Evolutionary conservation across 2,329 filamentous ascomycete species (phyloP).

Genomic region (Botryotinia narcissicola): DNA sequence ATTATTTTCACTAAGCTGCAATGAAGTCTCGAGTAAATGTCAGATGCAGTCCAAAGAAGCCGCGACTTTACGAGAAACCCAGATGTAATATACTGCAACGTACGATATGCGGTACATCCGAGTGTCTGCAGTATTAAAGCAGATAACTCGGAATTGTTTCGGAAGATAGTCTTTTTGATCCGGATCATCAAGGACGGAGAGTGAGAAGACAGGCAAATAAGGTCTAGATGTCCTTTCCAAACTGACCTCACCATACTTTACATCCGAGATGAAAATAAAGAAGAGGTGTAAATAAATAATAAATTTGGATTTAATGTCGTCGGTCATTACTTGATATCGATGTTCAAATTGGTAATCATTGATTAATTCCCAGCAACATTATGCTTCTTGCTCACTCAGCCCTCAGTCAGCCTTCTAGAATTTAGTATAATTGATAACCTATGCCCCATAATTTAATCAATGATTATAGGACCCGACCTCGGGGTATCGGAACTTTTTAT

Average conservation of each 20-base stretch:
- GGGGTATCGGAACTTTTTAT: background rate
- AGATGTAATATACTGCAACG: background rate
- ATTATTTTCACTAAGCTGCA: background rate
- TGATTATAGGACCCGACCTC: slow-evolving; percentile 8
- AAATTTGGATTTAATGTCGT: background rate
- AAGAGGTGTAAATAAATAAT: background rate
- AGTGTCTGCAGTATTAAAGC: background rate
- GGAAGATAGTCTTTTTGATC: background rate
- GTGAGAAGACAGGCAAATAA: too few relatives aligned
- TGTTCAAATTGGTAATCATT: background rate
- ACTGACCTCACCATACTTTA: background rate
- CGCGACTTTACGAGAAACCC: background rate
- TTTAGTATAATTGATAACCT: background rate
- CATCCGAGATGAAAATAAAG: background rate
- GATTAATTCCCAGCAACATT: background rate
- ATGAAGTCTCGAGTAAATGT: background rate
- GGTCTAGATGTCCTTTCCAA: too few relatives aligned
- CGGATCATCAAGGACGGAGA: background rate
- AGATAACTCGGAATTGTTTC: background rate
- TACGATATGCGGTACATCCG: background rate
- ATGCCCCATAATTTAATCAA: background rate
- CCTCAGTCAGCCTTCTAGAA: background rate
- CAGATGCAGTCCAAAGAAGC: background rate
- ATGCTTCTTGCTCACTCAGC: background rate
- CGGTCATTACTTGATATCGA: background rate